Evolutionary conservation across 164 flowering plant species (phyloP), one percentile per base, ranked within the genome.

Genomic region (Aristolochia fimbriata): DNA sequence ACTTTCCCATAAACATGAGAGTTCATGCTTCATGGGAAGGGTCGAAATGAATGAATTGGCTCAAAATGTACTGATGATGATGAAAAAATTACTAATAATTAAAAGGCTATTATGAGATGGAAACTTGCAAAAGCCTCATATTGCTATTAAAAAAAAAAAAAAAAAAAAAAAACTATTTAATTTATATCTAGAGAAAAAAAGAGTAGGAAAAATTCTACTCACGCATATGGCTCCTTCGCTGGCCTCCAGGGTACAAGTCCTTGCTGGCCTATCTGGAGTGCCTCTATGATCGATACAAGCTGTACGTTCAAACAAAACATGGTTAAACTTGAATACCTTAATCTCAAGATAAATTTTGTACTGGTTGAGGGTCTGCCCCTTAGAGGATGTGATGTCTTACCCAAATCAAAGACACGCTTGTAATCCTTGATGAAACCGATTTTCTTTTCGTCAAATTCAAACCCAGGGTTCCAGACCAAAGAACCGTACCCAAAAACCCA

Each of bases 251-350:
- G 97, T 78, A 68, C 92, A 87, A 68, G 97, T 94, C 76, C 99
- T 84, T 43, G 99, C 99, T 56, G 99, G 99, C 57, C 75, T 75
- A 66, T 91, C 87, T 2, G 95, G 99, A 6, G 99, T 88, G 24
- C 99, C 99, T 66, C 97, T 77, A 65, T 94, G 99, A 73, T 94
- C 99, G 76, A 94, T 83, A 88, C 99, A 94, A 8, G 97, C 99
- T 94, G 81, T 16, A 52, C 74, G 31, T 23, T 14, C 30, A 8
- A 10, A 11, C 30, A 52, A 52, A 49, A 49, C 22, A 17, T 49
- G 22, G 52, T 49, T 49, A 49, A 12, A 6, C 21, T 20, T 20
- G 14, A 51, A 1, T 11, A 51, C 15, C 27, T 2, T 19, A 1
- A 51, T 51, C 0, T 51, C 7, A 20, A 51, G 6, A 50, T 16